Percentiles rank a stretch among this genome's conserved stretches.
phyloP scores from a whole-genome alignment of 495 filamentous ascomycete genomes.

The Hypoxylon crocopeplum region DNA sequence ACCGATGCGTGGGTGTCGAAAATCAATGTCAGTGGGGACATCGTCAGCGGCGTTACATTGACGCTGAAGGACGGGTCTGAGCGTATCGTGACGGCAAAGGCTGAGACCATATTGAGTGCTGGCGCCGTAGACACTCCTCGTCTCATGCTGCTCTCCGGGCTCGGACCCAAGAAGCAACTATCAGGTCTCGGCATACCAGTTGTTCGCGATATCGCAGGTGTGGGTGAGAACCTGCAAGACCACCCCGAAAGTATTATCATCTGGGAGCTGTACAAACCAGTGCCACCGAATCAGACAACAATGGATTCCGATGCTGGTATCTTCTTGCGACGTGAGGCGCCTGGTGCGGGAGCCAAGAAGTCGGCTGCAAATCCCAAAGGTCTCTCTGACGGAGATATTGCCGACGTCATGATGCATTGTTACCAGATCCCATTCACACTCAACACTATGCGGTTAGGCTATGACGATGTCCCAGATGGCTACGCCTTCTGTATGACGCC shows the following conservation, averaged over 20 bases:
- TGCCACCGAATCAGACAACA: conserved; percentile 77
- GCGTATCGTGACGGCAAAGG: conserved; percentile 64
- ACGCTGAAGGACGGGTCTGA: conserved; percentile 69
- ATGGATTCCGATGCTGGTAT: conserved; percentile 88
- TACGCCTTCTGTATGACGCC: conserved; percentile 93
- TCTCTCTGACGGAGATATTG: conserved; percentile 67
- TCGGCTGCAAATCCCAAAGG: conserved; percentile 52
- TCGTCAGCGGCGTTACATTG: conserved; percentile 70
- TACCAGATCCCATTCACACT: conserved; percentile 86
- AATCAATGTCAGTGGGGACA: conserved; percentile 68
- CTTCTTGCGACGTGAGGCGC: conserved; percentile 75
- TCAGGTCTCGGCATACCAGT: conserved; percentile 69
- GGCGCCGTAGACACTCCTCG: conserved; percentile 80
- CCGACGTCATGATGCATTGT: conserved; percentile 91
- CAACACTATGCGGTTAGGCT: conserved; percentile 75
- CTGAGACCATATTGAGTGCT: conserved; percentile 78
- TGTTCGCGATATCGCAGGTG: conserved; percentile 73
- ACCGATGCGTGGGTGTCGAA: conserved; percentile 82
- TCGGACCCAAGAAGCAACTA: conserved; percentile 76
- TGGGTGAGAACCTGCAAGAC: conserved; percentile 81
- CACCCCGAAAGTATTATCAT: conserved; percentile 82
- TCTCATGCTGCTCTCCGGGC: conserved; percentile 75
- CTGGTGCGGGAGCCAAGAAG: conserved; percentile 57
- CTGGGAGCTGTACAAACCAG: conserved; percentile 81
- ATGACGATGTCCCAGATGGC: conserved; percentile 65